Evolutionary conservation across 306 rosid genomes (phyloP).

Genomic region (Heteromeles arbutifolia): DNA sequence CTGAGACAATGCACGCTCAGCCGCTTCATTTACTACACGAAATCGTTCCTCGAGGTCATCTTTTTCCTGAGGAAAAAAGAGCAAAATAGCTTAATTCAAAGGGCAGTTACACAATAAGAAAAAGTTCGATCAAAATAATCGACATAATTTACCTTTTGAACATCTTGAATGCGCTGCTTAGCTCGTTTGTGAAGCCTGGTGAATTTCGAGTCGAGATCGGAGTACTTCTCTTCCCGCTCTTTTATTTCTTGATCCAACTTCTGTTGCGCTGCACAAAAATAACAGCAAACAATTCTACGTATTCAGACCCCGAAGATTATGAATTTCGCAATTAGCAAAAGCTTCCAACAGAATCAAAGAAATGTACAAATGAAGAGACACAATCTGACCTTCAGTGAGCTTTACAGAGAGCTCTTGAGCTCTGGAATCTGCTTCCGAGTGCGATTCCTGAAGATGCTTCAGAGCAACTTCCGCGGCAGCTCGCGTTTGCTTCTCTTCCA

Average conservation of each 20-base stretch:
- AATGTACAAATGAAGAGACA: neutral
- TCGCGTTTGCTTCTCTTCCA: slow-evolving; percentile 77
- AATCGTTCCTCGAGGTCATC: slow-evolving; percentile 80
- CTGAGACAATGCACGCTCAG: slow-evolving; percentile 77
- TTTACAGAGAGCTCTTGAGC: slow-evolving; percentile 69
- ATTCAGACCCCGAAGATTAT: slow-evolving; percentile 24
- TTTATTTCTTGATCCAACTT: slow-evolving; percentile 75
- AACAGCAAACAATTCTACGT: slow-evolving; percentile 16
- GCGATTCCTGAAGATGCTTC: slow-evolving; percentile 65
- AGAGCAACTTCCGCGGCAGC: slow-evolving; percentile 81
- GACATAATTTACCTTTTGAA: slow-evolving; percentile 61
- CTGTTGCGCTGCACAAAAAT: slow-evolving; percentile 50
- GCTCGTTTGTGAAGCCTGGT: slow-evolving; percentile 96
- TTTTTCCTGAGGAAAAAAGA: slow-evolving; percentile 64
- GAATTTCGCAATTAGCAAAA: neutral
- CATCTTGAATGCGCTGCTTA: slow-evolving; percentile 94
- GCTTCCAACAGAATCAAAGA: neutral
- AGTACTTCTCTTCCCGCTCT: slow-evolving; percentile 87
- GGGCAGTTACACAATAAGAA: neutral
- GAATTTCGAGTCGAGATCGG: slow-evolving; percentile 86
- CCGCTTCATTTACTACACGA: slow-evolving; percentile 58
- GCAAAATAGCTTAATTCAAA: slow-evolving; percentile 24
- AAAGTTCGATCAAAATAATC: neutral
- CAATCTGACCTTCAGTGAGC: slow-evolving; percentile 73
- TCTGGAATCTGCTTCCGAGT: slow-evolving; percentile 74